Base-by-base conservation (phyloP, 2,329 filamentous ascomycete species). In the Huntiella abstrusa region DNA sequence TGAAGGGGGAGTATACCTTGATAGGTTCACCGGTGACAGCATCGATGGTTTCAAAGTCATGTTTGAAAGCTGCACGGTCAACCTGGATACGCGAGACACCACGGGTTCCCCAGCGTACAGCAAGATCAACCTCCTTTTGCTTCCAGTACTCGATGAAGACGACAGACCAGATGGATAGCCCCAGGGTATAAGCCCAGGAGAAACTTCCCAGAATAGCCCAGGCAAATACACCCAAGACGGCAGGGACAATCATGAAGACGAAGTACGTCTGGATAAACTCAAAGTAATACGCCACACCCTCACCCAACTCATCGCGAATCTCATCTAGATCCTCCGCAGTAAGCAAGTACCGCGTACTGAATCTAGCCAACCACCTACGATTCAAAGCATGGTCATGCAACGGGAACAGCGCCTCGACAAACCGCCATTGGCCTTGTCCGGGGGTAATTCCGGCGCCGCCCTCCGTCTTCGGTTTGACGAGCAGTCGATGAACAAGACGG, bases 81-180 rank as follows among this genome's bases (percentile, higher is more conserved):
- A 75, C 75, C 56, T 94, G 83, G 45, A 95, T 84, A 43, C 68
- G 72, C 3, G 83, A 87, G 1, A 93, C 86, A 5, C 83, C 82
- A 43, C 82, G 77, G 3, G 94, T 86, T 11, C 83, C 82, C 88
- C 88, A 96, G 54, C 84, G 75, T 12, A 94, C 75, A 6, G 80
- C 79, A 5, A 96, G 68, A 57, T 96, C 87, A 1, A 78, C 68
- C 60, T 96, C 85, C 59, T 92, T 84, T 55, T 88, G 81, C 64
- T 92, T 94, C 88, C 88, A 96, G 61, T 83, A 94, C 59, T 96
- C 88, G 48, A 93, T 81, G 57, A 95, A 95, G 41, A 88, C 66
- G 2, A 91, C 77, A 48, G 80, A 80, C 84, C 87, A 94, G n/a
- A 94, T 64, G 33, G 77, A 80, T 57, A 80, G 87, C 39, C 80